Evolutionary conservation across 1,284 basidiomycete genomes (phyloP).

Genomic region (Entoloma clypeatum): DNA sequence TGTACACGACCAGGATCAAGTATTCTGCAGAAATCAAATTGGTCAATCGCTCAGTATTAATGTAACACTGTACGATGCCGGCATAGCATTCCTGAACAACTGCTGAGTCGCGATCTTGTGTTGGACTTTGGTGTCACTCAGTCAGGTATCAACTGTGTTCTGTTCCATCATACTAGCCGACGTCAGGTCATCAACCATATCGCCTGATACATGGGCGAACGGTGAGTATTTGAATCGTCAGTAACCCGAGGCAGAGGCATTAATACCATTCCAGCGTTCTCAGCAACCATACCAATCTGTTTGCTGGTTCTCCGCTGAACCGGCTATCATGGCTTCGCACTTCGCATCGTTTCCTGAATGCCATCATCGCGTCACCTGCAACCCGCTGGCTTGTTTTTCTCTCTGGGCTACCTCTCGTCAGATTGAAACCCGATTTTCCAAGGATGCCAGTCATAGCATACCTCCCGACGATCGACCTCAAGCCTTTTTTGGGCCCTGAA

Average conservation of each 20-base stretch:
- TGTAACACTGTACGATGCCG: too few species aligned
- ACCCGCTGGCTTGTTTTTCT: conserved; percentile 77
- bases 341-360: conserved; percentile 68
- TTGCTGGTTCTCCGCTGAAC: conserved; percentile 79
- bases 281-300: conserved; percentile 51
- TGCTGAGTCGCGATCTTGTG: too few species aligned
- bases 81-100: too few species aligned
- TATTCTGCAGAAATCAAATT: too few species aligned
- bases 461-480: conserved; percentile 54
- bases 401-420: conserved; percentile 58
- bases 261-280: neutral
- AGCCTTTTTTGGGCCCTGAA: conserved; percentile 44
- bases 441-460: conserved; percentile 41
- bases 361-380: conserved; percentile 51
- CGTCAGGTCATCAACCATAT: too few species aligned
- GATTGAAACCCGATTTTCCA: conserved; percentile 21
- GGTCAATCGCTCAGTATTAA: too few species aligned
- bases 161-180: too few species aligned
- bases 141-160: too few species aligned
- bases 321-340: conserved; percentile 82
- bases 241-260: too few species aligned
- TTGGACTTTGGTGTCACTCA: too few species aligned
- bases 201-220: neutral
- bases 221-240: too few species aligned
- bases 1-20: too few species aligned